phyloP scores from a whole-genome alignment of 495 filamentous ascomycete species.

The Penicillium argentinense region DNA sequence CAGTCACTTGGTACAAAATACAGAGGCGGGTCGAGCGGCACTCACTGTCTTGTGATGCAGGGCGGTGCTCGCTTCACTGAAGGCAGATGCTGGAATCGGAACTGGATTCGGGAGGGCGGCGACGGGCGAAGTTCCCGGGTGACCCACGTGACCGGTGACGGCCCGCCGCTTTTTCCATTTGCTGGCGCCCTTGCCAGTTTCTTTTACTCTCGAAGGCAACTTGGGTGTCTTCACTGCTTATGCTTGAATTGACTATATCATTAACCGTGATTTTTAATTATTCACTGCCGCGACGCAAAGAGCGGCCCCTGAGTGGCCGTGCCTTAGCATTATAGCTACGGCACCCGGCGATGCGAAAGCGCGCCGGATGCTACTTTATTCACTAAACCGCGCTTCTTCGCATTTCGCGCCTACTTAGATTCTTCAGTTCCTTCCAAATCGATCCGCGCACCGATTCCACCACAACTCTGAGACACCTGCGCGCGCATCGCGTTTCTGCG shows the following conservation, averaged over 20 bases:
- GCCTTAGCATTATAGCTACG: conserved; percentile 3
- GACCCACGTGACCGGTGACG: conserved; percentile 20
- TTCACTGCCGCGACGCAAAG: not conserved
- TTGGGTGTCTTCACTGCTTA: too few species aligned
- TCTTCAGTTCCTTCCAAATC: too few species aligned
- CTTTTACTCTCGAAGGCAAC: too few species aligned
- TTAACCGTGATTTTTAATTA: not conserved
- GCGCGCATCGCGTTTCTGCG: too few species aligned
- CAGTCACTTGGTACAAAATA: too few species aligned
- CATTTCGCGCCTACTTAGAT: too few species aligned
- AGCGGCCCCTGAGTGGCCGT: conserved; percentile 7
- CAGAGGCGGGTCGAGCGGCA: not conserved
- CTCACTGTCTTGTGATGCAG: conserved; percentile 17
- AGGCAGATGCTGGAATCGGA: conserved; percentile 11
- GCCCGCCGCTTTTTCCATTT: conserved; percentile 13
- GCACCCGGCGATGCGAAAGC: conserved; percentile 6
- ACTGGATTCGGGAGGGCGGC: conserved; percentile 8
- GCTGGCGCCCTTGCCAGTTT: not conserved
- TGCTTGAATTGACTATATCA: too few species aligned
- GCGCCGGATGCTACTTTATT: not conserved
- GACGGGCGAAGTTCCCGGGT: conserved; percentile 4
- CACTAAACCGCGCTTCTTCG: not conserved
- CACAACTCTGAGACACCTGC: too few species aligned
- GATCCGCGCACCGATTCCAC: too few species aligned
- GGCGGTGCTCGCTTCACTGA: conserved; percentile 10